Base-by-base conservation (phyloP, 108 stramenopile species). In the Pseudonitzschia pungens region DNA sequence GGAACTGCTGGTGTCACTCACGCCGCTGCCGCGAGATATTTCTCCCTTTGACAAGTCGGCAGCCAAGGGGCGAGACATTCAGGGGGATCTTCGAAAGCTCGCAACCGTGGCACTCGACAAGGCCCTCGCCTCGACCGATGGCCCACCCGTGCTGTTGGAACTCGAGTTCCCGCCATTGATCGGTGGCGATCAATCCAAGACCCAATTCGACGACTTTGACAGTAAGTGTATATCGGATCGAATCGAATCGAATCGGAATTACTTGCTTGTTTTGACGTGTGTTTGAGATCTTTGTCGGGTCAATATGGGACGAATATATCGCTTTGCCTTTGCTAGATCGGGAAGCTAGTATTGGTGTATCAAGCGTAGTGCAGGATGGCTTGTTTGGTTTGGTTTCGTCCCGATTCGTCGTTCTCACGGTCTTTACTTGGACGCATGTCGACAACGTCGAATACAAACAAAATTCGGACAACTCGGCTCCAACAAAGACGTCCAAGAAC, bases 141-240 rank as follows among this genome's bases (percentile, higher is more conserved):
- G 86, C 42, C 70, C 74, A 16, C 26, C 70, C 24, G 71, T 33
- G 55, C 63, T 69, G 43, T 21, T 91, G 45, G 92, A 95, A 76
- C 65, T 95, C 24, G 94, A 95, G 60, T 95, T 95, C 62, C 94
- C 94, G 42, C 89, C 92, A 5, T 68, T 95, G 28, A 59, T 92
- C 24, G 90, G 89, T 4, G 92, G 88, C 28, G 76, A 68, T 24
- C 58, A 88, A 51, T 68, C 71, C 32, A 95, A 95, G 64, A 79
- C 80, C 11, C 86, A 87, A 68, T 95, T 95, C 77, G 94, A 95
- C 69, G 94, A 95, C 70, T 92, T 92, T 85, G 92, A 92, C 73
- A 95, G 60, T 62, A 40, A 40, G 60, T 62, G n/a, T n/a, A n/a
- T n/a, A n/a, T n/a, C n/a, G n/a, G n/a, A n/a, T n/a, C n/a, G n/a